Base-by-base conservation (phyloP, 176 grass and related monocot genomes). In the Elaeis guineensis region DNA sequence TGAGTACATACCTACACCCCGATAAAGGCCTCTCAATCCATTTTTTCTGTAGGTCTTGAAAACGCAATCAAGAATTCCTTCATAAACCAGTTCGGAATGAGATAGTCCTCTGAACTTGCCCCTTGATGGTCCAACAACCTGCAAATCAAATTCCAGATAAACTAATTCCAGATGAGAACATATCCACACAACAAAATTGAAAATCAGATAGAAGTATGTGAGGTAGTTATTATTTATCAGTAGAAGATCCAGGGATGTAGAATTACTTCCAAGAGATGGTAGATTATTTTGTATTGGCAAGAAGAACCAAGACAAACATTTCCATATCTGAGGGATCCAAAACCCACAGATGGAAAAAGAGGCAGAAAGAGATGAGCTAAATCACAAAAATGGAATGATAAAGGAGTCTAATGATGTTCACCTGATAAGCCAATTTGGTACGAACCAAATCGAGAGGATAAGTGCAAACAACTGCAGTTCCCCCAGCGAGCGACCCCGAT, bases 371-470 rank as follows among this genome's bases (percentile, higher is more conserved):
- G 24, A 80, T 3, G 22, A 75, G 30, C 8, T 63, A 24, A 57
- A 16, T 17, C 14, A 16, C 63, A 16, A 77, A 15, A 44, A 44
- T 12, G 6, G 11, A 44, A 44, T 12, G 35, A 56, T 53, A 3
- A 21, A 68, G n/a, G 25, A 55, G 28, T 19, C 16, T 39, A 56
- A 44, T 44, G 35, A 44, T 44, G 35, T 54, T 18, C 35, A 97
- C 87, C 87, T 97, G 92, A 80, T 83, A 97, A 52, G 92, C 84
- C 66, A 97, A 69, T 69, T 92, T 98, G 44, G 93, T 98, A 58
- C 84, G 81, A 68, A 98, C 84, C 60, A 92, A 74, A 84, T 98
- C 87, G 76, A 92, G 87, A 75, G 87, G 93, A 52, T 92, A 98
- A 63, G 93, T 98, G 63, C 75, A 91, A 78, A 98, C 74, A 61